Percentiles rank a stretch among this genome's conserved stretches.
Conservation (phyloP, 768 basidiomycete genomes). For the Dentipellis sp. region DNA sequence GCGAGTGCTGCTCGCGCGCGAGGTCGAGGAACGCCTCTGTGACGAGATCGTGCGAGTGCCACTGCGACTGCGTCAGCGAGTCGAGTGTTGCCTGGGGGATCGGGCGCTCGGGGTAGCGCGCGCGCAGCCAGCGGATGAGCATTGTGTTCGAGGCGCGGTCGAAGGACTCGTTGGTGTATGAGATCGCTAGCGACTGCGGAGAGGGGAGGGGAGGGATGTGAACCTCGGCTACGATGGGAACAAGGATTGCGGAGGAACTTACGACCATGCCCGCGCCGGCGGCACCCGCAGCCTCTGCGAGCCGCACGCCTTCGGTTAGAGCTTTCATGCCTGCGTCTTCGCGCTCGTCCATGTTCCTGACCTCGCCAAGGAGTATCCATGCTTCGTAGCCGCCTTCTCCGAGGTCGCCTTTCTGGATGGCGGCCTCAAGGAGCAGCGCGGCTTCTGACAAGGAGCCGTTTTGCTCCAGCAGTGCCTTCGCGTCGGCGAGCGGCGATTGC, state of each 20-base stretch:
- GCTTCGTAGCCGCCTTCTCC: slow-evolving; percentile 81
- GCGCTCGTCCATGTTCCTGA: slow-evolving; percentile 82
- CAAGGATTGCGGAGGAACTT: slow-evolving; percentile 18
- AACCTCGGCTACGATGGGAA: neutral
- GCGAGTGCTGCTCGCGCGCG: slow-evolving; percentile 73
- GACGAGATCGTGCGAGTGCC: slow-evolving; percentile 75
- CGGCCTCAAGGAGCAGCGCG: slow-evolving; percentile 81
- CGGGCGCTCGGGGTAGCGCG: slow-evolving; percentile 48
- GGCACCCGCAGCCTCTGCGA: slow-evolving; percentile 55
- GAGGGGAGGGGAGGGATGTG: slow-evolving; percentile 8
- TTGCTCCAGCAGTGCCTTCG: slow-evolving; percentile 65
- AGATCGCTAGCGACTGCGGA: slow-evolving; percentile 82
- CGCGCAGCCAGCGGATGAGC: slow-evolving; percentile 77
- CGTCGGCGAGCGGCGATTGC: slow-evolving; percentile 51
- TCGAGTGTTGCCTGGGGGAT: slow-evolving; percentile 48
- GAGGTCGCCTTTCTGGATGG: slow-evolving; percentile 73
- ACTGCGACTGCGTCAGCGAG: slow-evolving; percentile 50
- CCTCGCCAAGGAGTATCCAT: slow-evolving; percentile 89
- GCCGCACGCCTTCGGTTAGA: slow-evolving; percentile 59
- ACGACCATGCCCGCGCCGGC: slow-evolving; percentile 69
- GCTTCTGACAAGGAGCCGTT: slow-evolving; percentile 87
- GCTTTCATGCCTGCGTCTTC: slow-evolving; percentile 80
- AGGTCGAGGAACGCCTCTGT: slow-evolving; percentile 78
- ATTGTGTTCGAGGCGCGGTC: slow-evolving; percentile 81
- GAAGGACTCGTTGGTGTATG: slow-evolving; percentile 90